Conservation (phyloP, 2,329 filamentous ascomycete genomes). For the Aspergillus pseudonomiae region DNA sequence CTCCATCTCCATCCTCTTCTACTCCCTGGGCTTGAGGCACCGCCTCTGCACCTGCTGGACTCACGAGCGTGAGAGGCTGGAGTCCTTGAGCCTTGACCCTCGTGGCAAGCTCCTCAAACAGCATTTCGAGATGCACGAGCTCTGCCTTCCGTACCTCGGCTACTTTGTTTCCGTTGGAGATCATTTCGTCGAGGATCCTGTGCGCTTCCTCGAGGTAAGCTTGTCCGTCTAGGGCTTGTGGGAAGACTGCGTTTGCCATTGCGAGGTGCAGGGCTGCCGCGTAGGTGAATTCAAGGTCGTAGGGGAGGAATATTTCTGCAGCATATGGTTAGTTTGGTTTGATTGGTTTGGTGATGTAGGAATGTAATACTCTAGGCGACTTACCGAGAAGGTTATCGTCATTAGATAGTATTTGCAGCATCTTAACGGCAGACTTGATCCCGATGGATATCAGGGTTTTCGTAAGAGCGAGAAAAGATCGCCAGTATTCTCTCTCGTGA, state of each 20-base stretch:
- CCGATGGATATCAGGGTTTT: conserved; percentile 43
- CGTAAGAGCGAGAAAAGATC: conserved; percentile 37
- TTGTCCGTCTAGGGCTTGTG: conserved; percentile 30
- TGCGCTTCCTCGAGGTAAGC: conserved; percentile 23
- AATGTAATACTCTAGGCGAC: background rate
- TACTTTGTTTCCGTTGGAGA: conserved; percentile 36
- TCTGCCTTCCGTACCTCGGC: conserved; percentile 36
- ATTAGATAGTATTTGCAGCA: conserved; percentile 41
- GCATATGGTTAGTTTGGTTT: no score
- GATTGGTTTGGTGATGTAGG: rapidly evolving
- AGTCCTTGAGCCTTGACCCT: conserved; percentile 31
- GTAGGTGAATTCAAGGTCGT: conserved; percentile 44
- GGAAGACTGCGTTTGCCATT: conserved; percentile 44
- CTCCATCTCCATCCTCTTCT: background rate
- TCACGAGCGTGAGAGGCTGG: conserved; percentile 25
- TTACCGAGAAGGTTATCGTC: conserved; percentile 43
- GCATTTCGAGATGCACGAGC: conserved; percentile 27
- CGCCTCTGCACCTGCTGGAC: background rate
- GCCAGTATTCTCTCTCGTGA: conserved; percentile 33
- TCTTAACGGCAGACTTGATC: conserved; percentile 48
- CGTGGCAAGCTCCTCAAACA: conserved; percentile 32
- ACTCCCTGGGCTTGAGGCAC: background rate
- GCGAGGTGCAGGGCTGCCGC: conserved; percentile 39
- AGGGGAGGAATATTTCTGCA: conserved; percentile 43
- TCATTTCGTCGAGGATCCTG: conserved; percentile 39